Base-by-base conservation (phyloP, 2,329 filamentous ascomycete genomes). In the Pseudocercospora crystallina region DNA sequence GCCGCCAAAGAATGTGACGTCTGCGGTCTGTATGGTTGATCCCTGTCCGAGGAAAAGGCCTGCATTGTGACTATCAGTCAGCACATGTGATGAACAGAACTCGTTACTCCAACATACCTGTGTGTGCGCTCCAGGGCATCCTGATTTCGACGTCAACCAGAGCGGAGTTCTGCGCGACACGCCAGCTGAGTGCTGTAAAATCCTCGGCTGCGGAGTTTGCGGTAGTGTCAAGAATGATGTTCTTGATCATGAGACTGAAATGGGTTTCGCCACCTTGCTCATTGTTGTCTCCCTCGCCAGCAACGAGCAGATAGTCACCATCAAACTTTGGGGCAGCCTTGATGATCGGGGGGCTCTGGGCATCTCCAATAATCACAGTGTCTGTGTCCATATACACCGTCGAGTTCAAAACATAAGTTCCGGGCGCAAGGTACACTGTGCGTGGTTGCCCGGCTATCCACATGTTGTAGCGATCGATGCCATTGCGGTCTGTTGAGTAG, bases 321-420 rank as follows among this genome's bases (percentile, higher is more conserved):
- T 42, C 26, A 31, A 57, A 57, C 9, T 43, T 39, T 11, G 47
- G 40, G 13, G 64, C 96, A 30, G 71, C 72, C 49, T 57, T 50
- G 69, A 96, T 77, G 1, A 85, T 85, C 0, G 91, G 90, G 8
- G 84, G 71, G 55, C 79, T 76, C 59, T 80, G 62, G 43, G 85
- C 83, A 73, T 96, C 90, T 49, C 91, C 91, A 33, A 96, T 78
- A 55, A 96, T 83, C 69, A 95, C 89, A 10, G 91, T 95, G 74
- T 95, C 95, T 77, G 96, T 96, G 70, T 85, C 86, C 66, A 89
- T 85, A 39, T 90, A 72, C 58, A 96, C 81, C 20, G 90, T 88
- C 63, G 77, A 78, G 65, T 83, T 89, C 60, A 43, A n/a, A n/a
- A 87, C 65, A 36, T 62, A 62, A 10, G 57, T 62, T 31, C 60